Conservation (phyloP, 768 basidiomycete species). For the Tricholoma bakamatsutake region DNA sequence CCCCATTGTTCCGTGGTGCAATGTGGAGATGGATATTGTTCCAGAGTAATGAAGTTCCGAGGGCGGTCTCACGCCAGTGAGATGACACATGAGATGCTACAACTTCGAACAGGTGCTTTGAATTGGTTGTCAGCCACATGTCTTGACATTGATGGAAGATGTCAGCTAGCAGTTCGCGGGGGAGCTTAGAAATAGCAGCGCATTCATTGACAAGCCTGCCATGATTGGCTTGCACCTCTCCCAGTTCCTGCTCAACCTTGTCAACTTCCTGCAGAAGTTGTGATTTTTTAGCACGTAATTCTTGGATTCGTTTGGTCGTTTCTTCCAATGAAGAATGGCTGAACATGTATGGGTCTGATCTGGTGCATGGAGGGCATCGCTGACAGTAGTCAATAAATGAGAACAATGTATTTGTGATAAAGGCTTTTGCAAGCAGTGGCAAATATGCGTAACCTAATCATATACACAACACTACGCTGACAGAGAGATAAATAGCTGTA, state of each 20-base stretch:
- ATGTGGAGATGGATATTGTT: slow-evolving; percentile 29
- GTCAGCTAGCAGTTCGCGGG: slow-evolving; percentile 33
- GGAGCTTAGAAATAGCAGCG: slow-evolving; percentile 29
- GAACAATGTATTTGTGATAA: neutral
- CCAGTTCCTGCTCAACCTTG: slow-evolving; percentile 27
- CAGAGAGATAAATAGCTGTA: neutral
- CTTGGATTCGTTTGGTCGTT: slow-evolving; percentile 16
- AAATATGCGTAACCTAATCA: neutral
- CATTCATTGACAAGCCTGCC: slow-evolving; percentile 29
- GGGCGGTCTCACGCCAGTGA: slow-evolving; percentile 36
- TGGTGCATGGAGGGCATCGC: neutral
- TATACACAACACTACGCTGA: neutral
- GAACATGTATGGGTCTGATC: neutral
- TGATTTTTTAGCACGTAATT: slow-evolving; percentile 22
- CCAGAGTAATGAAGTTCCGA: slow-evolving; percentile 41
- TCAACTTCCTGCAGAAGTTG: slow-evolving; percentile 29
- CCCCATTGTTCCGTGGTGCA: slow-evolving; percentile 14
- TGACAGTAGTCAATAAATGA: neutral
- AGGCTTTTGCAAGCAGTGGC: neutral
- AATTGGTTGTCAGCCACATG: slow-evolving; percentile 1
- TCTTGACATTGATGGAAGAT: slow-evolving; percentile 33
- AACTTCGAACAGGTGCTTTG: slow-evolving; percentile 27
- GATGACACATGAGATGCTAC: slow-evolving; percentile 39
- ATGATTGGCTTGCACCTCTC: slow-evolving; percentile 24
- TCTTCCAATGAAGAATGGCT: neutral